Evolutionary conservation across 164 flowering plant genomes (phyloP).

Genomic region (Magnolia kwangsiensis): DNA sequence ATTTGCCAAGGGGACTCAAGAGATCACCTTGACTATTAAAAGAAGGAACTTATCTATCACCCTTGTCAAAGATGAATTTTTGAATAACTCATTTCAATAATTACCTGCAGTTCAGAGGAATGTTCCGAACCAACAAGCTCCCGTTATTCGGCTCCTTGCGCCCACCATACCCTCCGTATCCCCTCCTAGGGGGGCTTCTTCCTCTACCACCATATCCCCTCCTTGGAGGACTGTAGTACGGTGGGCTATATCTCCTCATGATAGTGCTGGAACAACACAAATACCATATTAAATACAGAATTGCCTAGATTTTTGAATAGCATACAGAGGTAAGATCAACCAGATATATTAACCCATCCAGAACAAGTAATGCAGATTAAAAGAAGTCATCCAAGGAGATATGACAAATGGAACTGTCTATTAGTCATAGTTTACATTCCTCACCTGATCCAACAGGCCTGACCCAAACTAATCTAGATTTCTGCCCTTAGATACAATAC

Average conservation of each 20-base stretch:
- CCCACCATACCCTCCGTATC: constrained; percentile 63
- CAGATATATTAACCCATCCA: too few species aligned
- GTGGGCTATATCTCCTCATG: constrained; percentile 54
- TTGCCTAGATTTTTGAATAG: too few species aligned
- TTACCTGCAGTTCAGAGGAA: constrained; percentile 81
- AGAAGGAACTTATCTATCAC: background rate
- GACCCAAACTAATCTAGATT: too few species aligned
- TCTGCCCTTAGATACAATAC: too few species aligned
- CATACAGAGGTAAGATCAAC: too few species aligned
- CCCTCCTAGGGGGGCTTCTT: constrained; percentile 61
- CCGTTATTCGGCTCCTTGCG: constrained; percentile 60
- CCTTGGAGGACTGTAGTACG: constrained; percentile 62
- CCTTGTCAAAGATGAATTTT: background rate
- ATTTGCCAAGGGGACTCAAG: background rate
- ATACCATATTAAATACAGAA: too few species aligned
- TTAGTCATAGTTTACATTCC: too few species aligned
- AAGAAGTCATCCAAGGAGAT: too few species aligned
- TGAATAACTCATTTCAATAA: background rate
- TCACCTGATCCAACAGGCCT: too few species aligned
- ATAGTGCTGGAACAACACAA: background rate
- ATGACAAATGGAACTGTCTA: too few species aligned
- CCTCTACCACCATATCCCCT: constrained; percentile 64
- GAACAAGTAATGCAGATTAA: too few species aligned
- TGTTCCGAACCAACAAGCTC: constrained; percentile 80
- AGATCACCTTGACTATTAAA: background rate